Evolutionary conservation across 2,329 filamentous ascomycete species (phyloP).

Genomic region (Cercospora beticola): DNA sequence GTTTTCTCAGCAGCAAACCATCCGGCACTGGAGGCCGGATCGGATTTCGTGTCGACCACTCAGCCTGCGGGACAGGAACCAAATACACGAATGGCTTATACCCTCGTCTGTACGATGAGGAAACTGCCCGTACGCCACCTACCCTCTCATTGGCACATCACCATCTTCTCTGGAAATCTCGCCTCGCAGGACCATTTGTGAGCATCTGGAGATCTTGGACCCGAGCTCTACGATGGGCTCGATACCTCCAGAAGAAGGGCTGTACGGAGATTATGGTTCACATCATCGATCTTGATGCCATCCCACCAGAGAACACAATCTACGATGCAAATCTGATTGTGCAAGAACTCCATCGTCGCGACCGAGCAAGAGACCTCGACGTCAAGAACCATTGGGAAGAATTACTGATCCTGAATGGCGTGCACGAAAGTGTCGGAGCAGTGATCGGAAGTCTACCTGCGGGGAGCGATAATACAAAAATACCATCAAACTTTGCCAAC

Average conservation of each 20-base stretch:
- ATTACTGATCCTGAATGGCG: slow-evolving; percentile 2
- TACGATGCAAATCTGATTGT: slow-evolving; percentile 2
- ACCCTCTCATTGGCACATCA: slow-evolving; percentile 5
- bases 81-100: slow-evolving; percentile 6
- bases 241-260: neutral
- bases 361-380: neutral
- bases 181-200: slow-evolving; percentile 8
- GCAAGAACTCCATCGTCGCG: neutral
- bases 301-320: neutral
- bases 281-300: slow-evolving; percentile 4
- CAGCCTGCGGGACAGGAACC: neutral
- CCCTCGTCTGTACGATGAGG: neutral
- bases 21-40: neutral
- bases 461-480: neutral
- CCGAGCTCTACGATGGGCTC: slow-evolving; percentile 9
- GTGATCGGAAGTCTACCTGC: neutral
- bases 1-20: neutral
- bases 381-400: slow-evolving; percentile 10
- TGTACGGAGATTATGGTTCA: slow-evolving; percentile 7
- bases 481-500: slow-evolving; percentile 1
- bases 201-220: slow-evolving; percentile 11
- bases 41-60: slow-evolving; percentile 1
- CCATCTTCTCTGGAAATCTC: slow-evolving; percentile 13
- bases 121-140: neutral
- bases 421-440: neutral